Evolutionary conservation across 441 rosid species (phyloP), one percentile per base, ranked within the genome.

Genomic region (Populus hybrid): DNA sequence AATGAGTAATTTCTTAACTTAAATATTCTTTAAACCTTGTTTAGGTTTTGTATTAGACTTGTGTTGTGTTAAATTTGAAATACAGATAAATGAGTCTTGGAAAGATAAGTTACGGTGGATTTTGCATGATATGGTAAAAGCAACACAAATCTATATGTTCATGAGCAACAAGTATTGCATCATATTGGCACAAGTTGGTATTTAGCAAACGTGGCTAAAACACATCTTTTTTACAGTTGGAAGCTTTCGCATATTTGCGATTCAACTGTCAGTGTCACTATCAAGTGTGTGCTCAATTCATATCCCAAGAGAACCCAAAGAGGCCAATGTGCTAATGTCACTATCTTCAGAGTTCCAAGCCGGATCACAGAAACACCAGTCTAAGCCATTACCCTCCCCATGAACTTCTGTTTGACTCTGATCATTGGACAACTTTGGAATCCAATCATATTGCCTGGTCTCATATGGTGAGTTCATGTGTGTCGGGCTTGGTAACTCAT

Each of bases 381-480:
- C 75, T 36, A 38, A 64, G 8, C 78, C 80, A 68, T 67, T 76
- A 28, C 80, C 79, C 28, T 77, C 86, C 29, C 79, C 82, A 7
- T 75, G 68, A 69, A 12, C 38, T 56, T 73, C 81, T 20, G 65
- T 74, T 77, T 80, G 83, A 65, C 82, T 82, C 42, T 78, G 75
- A 50, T 86, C 83, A 6, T 72, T 68, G 33, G 86, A 85, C 21
- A 85, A 78, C 69, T 84, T 85, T 38, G 86, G 69, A 50, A 88
- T 83, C 97, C 92, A 91, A 77, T 90, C 90, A 24, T 79, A 71
- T 42, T 89, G 36, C 78, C 84, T 81, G 77, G 74, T 77, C 80
- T 90, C 92, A 16, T 83, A 90, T 6, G 95, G 94, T 61, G 97
- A 90, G 78, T 76, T 79, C 77, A 82, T 75, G 61, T 61, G 56